These are phyloP conservation scores for Quercus gilva DNA, from an alignment of 306 rosid species.

Conservation along the genomic window DNA sequence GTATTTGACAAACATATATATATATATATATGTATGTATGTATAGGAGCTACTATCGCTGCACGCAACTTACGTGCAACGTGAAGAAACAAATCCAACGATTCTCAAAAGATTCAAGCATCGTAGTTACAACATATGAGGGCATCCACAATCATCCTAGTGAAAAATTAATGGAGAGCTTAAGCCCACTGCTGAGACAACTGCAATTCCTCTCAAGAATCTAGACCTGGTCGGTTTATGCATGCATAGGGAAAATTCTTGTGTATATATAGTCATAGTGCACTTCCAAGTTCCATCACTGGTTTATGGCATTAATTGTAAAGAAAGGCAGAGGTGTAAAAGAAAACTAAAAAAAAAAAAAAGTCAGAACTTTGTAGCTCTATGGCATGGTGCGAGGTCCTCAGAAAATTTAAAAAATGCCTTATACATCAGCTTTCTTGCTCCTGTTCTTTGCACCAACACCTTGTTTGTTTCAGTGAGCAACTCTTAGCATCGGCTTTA, in stretches of 20 bases:
- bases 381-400: no score
- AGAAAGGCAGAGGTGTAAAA: background rate
- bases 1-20: no score
- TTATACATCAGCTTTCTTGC: no score
- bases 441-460: no score
- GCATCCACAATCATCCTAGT: slow-evolving; percentile 86
- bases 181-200: slow-evolving; percentile 81
- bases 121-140: slow-evolving; percentile 89
- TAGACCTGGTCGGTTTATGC: slow-evolving; percentile 4
- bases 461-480: no score
- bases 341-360: background rate
- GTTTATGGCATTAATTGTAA: background rate
- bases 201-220: slow-evolving; percentile 71
- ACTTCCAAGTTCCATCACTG: background rate
- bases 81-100: slow-evolving; percentile 94
- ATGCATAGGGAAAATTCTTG: no score
- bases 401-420: no score
- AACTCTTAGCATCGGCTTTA: no score
- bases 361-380: no score
- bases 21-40: no score
- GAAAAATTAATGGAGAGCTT: slow-evolving; percentile 89
- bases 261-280: background rate
- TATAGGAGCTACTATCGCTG: slow-evolving; percentile 87
- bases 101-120: slow-evolving; percentile 75
- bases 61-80: slow-evolving; percentile 87